phyloP scores from a whole-genome alignment of 768 basidiomycete genomes.

The Xerocomellus amylosporus region DNA sequence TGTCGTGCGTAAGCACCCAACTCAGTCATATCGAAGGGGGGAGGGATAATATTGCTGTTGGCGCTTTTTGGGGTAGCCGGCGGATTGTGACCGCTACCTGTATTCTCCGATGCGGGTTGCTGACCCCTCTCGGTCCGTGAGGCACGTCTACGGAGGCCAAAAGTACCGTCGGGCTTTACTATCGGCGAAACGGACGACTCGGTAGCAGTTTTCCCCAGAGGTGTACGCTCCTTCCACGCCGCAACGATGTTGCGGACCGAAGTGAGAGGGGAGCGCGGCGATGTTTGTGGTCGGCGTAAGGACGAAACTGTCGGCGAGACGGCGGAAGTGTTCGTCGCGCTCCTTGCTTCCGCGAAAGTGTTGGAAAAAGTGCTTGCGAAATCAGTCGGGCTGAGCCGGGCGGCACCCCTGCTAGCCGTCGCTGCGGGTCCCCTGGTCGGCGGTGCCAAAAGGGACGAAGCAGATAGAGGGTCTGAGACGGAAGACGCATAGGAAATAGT shows the following conservation, averaged over 20 bases:
- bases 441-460: conserved; percentile 50
- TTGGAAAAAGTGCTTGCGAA: conserved; percentile 38
- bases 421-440: conserved; percentile 35
- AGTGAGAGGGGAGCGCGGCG: conserved; percentile 67
- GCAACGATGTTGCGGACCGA: conserved; percentile 78
- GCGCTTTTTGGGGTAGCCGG: conserved; percentile 29
- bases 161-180: conserved; percentile 26
- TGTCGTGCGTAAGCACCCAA: conserved; percentile 41
- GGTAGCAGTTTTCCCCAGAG: conserved; percentile 32
- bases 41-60: conserved; percentile 38
- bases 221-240: conserved; percentile 77
- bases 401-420: conserved; percentile 24
- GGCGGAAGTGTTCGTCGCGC: conserved; percentile 22
- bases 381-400: conserved; percentile 37
- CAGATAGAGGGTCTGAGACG: conserved; percentile 23
- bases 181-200: conserved; percentile 41
- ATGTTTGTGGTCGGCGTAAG: conserved; percentile 60
- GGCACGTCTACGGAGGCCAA: conserved; percentile 34
- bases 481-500: conserved; percentile 27
- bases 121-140: conserved; percentile 25
- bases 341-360: conserved; percentile 39
- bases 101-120: conserved; percentile 13
- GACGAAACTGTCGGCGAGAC: conserved; percentile 46
- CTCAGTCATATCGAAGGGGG: conserved; percentile 47
- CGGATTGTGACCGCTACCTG: conserved; percentile 5